These are phyloP conservation scores for Aspergillus pseudotamarii DNA, from an alignment of 2,329 filamentous ascomycete species.

Conservation along the genomic window DNA sequence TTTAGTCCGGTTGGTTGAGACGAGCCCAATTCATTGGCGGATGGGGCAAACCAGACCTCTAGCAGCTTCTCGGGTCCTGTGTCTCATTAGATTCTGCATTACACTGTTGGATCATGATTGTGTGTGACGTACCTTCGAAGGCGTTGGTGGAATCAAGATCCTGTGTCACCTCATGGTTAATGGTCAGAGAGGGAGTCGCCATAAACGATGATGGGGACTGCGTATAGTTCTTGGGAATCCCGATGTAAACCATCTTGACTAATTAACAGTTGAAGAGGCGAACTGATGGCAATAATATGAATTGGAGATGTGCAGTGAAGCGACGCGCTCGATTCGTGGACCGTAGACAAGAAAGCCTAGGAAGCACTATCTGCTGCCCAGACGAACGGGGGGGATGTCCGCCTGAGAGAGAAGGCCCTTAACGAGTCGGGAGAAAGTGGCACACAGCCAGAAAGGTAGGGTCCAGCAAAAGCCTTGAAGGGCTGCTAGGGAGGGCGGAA, in stretches of 20 bases:
- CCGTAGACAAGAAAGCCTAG: constrained; percentile 48
- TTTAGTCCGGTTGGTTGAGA: constrained; percentile 80
- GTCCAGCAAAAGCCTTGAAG: constrained; percentile 54
- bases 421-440: constrained; percentile 69
- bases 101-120: neutral
- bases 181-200: constrained; percentile 86
- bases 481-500: constrained; percentile 82
- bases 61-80: constrained; percentile 91
- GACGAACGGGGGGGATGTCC: constrained; percentile 87
- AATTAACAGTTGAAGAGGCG: constrained; percentile 20
- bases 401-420: constrained; percentile 97
- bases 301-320: constrained; percentile 9
- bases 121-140: constrained; percentile 73
- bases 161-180: constrained; percentile 91
- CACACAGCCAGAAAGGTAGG: constrained; percentile 72
- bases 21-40: constrained; percentile 67
- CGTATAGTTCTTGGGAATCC: constrained; percentile 78
- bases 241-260: constrained; percentile 80
- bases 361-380: constrained; percentile 98
- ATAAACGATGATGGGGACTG: constrained; percentile 75
- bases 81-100: constrained; percentile 26
- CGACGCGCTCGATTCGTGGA: constrained; percentile 19
- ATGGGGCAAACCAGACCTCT: constrained; percentile 96
- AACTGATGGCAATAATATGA: constrained; percentile 14
- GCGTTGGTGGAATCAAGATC: constrained; percentile 94